Evolutionary conservation across 192 early-diverging fungal species (phyloP), one percentile per base, ranked within the genome.

Genomic region (Entomortierella chlamydospora): DNA sequence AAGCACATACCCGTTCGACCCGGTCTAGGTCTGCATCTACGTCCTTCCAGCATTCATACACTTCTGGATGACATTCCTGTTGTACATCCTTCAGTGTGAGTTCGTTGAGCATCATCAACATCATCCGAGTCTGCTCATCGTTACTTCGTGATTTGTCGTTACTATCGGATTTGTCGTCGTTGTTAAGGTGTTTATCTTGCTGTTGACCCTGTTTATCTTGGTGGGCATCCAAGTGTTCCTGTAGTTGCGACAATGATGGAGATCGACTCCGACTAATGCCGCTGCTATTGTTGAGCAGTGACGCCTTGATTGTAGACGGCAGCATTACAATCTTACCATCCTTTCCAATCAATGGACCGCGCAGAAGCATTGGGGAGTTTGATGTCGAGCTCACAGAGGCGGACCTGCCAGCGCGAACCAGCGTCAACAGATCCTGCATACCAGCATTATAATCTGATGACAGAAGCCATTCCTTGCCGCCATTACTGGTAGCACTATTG

Each of bases 41-140:
- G 50, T 79, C 63, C 57, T 79, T 79, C 76, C 76, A 79, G 15
- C 76, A 79, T 1, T 79, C 76, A 42, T 79, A 79, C 17, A 79
- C 76, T 9, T 79, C 76, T 25, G 76, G 76, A 50, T 79, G 76
- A 56, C 76, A 79, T 15, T 79, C 76, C 25, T 70, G 55, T 26
- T 70, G 76, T 7, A 79, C 76, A 61, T 79, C 76, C 55, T 70
- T 79, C 11, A 79, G 68, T 4, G 76, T 70, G 68, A 79, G 33
- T 23, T 79, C 76, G 29, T 70, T 70, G 39, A 79, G 56, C 76
- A 79, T 79, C 57, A 79, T 53, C 50, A 79, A 45, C 68, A 79
- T 70, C 68, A 69, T 70, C 57, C 76, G 30, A 22, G 68, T 42
- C 22, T 79, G 68, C 52, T 70, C 68, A 23, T 59, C 67, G 7